A percentile compares a stretch with the other conserved stretches of the same genome.
phyloP scores from a whole-genome alignment of 176 grass and related monocot genomes.

The Aegilops tauschii region DNA sequence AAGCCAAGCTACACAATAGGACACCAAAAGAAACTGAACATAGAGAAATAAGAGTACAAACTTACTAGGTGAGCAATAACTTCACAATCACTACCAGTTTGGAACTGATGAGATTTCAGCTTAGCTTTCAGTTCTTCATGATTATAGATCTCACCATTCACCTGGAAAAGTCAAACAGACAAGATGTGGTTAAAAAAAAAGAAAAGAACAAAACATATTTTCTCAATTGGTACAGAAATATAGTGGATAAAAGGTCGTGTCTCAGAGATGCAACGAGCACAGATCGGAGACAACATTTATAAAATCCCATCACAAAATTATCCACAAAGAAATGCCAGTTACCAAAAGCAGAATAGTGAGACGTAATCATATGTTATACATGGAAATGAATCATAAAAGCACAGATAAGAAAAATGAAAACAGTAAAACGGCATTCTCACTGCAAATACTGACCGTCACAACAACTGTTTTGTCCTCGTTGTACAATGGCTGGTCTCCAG shows the following conservation, averaged over 20 bases:
- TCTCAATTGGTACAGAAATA: slow-evolving; percentile 7
- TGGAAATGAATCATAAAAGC: background rate
- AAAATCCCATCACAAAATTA: background rate
- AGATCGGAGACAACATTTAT: background rate
- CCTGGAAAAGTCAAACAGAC: slow-evolving; percentile 48
- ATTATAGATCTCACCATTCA: slow-evolving; percentile 99
- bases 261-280: background rate
- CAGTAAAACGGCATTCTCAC: background rate
- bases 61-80: slow-evolving; percentile 98
- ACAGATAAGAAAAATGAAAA: slow-evolving; percentile 1
- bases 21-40: no score
- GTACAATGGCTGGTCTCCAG: slow-evolving; percentile 92
- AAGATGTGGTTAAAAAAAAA: background rate
- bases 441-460: slow-evolving; percentile 75
- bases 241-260: background rate
- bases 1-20: background rate
- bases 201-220: background rate
- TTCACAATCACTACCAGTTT: slow-evolving; percentile 94
- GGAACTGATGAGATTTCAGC: slow-evolving; percentile 77
- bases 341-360: background rate
- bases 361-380: background rate
- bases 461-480: slow-evolving; percentile 93
- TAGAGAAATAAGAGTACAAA: background rate
- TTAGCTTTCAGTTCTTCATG: slow-evolving; percentile 83
- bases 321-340: slow-evolving; percentile 18